These are phyloP conservation scores for Penicillium sp. DNA, from an alignment of 2,329 filamentous ascomycete genomes.

Conservation along the genomic window DNA sequence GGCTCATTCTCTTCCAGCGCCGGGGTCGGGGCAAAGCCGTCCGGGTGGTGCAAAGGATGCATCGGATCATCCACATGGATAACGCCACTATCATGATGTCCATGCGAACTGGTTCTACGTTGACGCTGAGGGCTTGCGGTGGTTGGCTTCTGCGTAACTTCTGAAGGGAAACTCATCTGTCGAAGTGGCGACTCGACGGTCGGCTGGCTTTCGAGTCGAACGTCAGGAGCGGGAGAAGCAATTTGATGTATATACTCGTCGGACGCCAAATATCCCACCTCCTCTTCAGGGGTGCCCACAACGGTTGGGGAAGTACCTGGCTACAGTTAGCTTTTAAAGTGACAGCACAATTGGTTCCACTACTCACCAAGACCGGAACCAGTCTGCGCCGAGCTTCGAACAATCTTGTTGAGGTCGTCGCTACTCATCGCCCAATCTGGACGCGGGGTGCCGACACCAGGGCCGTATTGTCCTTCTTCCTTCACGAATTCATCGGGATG, in stretches of 20 bases:
- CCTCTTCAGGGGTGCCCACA: conserved; percentile 78
- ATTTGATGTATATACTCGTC: conserved; percentile 80
- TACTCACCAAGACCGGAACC: conserved; percentile 53
- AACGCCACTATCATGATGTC: conserved; percentile 37
- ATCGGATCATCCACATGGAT: conserved; percentile 75
- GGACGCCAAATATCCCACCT: conserved; percentile 82
- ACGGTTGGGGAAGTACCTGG: conserved; percentile 63
- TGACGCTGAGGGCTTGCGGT: conserved; percentile 9
- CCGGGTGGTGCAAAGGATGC: conserved; percentile 40
- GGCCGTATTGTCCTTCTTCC: conserved; percentile 67
- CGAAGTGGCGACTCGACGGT: conserved; percentile 52
- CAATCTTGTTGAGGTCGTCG: conserved; percentile 85
- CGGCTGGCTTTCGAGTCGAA: conserved; percentile 43
- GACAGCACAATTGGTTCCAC: background rate
- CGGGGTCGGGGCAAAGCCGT: conserved; percentile 50
- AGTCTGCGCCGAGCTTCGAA: conserved; percentile 62
- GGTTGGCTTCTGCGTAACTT: conserved; percentile 37
- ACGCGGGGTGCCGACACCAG: conserved; percentile 56
- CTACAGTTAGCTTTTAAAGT: conserved; percentile 12
- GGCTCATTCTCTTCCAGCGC: conserved; percentile 50
- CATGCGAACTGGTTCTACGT: conserved; percentile 11
- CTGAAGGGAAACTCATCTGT: conserved; percentile 49
- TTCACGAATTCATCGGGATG: conserved; percentile 75
- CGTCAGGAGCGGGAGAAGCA: conserved; percentile 57
- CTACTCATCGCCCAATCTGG: conserved; percentile 83